Percentiles rank a stretch among this genome's conserved stretches.
Evolutionary conservation across 2,329 filamentous ascomycete species (phyloP).

Genomic region (Diaporthe humulicola): DNA sequence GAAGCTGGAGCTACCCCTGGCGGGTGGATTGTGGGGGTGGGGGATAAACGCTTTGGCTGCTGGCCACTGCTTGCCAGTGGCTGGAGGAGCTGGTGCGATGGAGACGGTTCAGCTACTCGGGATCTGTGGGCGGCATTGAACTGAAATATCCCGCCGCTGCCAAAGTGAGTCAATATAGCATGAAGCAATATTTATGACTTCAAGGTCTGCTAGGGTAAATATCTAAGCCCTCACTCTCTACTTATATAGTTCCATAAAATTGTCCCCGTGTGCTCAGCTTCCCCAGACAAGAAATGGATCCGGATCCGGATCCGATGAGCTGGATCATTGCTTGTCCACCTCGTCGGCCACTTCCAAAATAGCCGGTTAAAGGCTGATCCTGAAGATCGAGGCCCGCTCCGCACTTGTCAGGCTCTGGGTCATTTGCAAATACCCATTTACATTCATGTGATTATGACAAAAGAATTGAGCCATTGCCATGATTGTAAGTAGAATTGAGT

Average conservation of each 20-base stretch:
- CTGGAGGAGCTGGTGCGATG: not conserved
- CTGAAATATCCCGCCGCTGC: not conserved
- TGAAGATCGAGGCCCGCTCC: not conserved
- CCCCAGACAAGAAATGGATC: not conserved
- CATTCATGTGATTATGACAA: not conserved
- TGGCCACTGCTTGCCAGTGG: not conserved
- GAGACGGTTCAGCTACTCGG: not conserved
- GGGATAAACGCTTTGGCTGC: conserved; percentile 27
- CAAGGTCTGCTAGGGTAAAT: not conserved
- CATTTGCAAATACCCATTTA: no score
- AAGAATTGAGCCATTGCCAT: not conserved
- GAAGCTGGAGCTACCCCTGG: conserved; percentile 12
- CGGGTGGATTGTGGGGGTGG: conserved; percentile 16
- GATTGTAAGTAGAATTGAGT: not conserved
- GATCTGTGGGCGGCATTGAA: conserved; percentile 13
- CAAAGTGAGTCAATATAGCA: no score
- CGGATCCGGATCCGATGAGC: not conserved
- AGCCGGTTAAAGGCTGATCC: conserved; percentile 11
- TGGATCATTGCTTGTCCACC: conserved; percentile 21
- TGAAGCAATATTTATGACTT: not conserved
- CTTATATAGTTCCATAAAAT: not conserved
- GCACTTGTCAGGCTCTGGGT: not conserved
- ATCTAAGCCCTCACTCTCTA: not conserved
- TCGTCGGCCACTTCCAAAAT: not conserved
- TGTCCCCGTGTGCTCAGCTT: not conserved